Evolutionary conservation across 2,329 filamentous ascomycete species (phyloP).

Genomic region (Byssothecium circinans): DNA sequence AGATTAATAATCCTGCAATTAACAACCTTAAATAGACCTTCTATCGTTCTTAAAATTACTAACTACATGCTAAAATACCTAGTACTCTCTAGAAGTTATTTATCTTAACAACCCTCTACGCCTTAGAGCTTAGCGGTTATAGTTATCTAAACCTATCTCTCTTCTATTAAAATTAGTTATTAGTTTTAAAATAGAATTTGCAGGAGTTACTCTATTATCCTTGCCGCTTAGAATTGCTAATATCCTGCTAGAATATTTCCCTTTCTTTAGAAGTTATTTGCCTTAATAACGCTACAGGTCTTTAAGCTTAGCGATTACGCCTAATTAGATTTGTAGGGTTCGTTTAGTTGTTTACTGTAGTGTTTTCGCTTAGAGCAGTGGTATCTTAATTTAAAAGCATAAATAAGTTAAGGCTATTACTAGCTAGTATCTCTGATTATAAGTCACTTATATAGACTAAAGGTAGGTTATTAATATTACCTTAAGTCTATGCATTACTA

Average conservation of each 20-base stretch:
- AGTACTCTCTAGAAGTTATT: no score
- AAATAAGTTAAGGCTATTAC: neutral
- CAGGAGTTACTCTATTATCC: no score
- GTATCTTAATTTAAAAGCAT: neutral
- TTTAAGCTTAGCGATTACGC: neutral
- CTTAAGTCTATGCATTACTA: neutral
- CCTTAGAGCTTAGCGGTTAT: no score
- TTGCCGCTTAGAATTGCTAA: neutral
- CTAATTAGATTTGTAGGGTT: neutral
- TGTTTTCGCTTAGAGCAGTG: neutral
- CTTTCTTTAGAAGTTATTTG: neutral
- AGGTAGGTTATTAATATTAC: neutral
- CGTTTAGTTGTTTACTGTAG: neutral
- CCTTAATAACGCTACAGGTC: neutral
- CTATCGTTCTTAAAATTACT: neutral
- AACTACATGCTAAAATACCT: no score
- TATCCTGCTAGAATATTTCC: neutral
- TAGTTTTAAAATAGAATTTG: no score
- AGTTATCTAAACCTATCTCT: no score
- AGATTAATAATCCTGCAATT: neutral
- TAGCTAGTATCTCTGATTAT: neutral
- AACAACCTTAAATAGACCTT: neutral
- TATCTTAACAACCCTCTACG: no score
- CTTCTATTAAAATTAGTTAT: no score
- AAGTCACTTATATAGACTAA: neutral